Evolutionary conservation across 1,284 basidiomycete genomes (phyloP).

Genomic region (Apiotrichum siamense): DNA sequence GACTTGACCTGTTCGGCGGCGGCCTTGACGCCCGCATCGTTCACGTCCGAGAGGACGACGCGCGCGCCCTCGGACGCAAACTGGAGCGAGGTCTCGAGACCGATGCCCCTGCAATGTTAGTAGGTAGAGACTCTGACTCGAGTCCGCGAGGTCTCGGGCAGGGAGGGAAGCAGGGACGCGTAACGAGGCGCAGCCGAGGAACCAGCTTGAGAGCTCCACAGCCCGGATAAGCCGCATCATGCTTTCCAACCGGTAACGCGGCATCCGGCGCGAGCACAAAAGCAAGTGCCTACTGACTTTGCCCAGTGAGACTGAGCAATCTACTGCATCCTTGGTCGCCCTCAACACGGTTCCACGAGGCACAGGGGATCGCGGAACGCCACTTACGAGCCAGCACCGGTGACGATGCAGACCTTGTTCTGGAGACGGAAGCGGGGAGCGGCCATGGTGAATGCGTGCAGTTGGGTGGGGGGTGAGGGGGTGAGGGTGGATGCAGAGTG

Average conservation of each 20-base stretch:
- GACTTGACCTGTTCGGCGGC: slow-evolving; percentile 61
- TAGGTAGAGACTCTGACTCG: neutral
- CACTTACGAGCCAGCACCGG: slow-evolving; percentile 48
- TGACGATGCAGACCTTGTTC: slow-evolving; percentile 47
- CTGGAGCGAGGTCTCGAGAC: slow-evolving; percentile 82
- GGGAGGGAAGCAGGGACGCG: neutral
- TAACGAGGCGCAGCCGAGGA: neutral
- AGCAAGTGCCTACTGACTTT: too few species aligned
- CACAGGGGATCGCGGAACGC: neutral
- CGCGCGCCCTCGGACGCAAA: slow-evolving; percentile 89
- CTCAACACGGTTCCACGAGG: too few species aligned
- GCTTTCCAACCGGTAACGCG: too few species aligned
- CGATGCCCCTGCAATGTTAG: slow-evolving; percentile 60
- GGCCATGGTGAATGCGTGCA: slow-evolving; percentile 6
- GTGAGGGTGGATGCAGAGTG: neutral
- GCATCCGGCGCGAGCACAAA: too few species aligned
- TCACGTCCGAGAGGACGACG: slow-evolving; percentile 82
- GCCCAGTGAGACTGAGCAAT: too few species aligned
- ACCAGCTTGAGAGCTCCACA: too few species aligned
- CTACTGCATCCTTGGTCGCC: too few species aligned
- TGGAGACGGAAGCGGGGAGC: slow-evolving; percentile 36
- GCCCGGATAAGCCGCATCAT: too few species aligned
- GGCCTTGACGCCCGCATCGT: slow-evolving; percentile 66
- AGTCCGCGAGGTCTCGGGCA: too few species aligned
- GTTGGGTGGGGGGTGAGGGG: too few species aligned